Conservation (phyloP, 2,329 filamentous ascomycete species). For the Neurospora sp. region DNA sequence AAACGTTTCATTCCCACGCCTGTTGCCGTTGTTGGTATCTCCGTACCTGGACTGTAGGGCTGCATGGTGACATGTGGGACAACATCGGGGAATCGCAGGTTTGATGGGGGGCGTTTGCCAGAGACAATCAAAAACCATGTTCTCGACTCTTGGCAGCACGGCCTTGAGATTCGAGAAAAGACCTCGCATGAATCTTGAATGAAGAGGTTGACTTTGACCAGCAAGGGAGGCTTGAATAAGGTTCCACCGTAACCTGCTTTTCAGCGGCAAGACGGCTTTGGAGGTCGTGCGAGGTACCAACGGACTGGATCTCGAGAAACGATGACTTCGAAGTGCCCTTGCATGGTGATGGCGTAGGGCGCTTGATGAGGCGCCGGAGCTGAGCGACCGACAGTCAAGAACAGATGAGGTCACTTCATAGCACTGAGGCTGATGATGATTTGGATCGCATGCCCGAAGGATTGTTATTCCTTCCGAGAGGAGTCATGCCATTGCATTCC, state of each 20-base stretch:
- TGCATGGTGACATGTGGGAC: background rate
- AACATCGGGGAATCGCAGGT: background rate
- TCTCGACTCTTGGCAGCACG: background rate
- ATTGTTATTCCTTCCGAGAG: background rate
- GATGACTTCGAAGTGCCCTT: background rate
- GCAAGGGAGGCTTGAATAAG: background rate
- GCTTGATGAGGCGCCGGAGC: background rate
- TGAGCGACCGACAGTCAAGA: background rate
- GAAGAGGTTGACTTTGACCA: background rate
- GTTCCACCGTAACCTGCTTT: background rate
- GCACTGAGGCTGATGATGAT: background rate
- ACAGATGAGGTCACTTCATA: background rate
- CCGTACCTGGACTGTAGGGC: background rate
- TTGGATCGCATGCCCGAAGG: background rate
- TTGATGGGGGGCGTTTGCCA: background rate
- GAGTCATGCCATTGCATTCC: background rate
- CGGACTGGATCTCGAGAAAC: background rate
- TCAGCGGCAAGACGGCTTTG: background rate
- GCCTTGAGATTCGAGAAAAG: background rate
- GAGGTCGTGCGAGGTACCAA: background rate
- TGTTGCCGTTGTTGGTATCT: background rate
- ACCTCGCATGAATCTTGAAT: background rate
- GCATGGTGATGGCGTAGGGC: background rate
- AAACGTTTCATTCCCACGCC: background rate
- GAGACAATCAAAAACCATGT: background rate